phyloP scores from a whole-genome alignment of 441 rosid species.

The Gossypium schwendimanii region DNA sequence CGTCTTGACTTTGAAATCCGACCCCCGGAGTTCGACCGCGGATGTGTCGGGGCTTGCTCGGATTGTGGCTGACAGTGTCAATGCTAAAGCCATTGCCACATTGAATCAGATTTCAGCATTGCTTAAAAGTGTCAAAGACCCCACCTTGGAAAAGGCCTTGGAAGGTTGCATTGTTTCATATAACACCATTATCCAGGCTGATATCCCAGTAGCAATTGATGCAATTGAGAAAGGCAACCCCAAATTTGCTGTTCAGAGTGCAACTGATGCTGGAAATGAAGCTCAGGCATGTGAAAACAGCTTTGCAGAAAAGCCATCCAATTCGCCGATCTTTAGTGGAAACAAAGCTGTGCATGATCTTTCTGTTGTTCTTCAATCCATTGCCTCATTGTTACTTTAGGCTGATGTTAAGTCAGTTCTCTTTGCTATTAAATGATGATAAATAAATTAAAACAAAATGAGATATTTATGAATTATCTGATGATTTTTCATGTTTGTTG shows the following conservation, averaged over 20 bases:
- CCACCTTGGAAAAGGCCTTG: neutral
- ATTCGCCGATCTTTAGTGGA: neutral
- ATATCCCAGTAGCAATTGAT: conserved; percentile 16
- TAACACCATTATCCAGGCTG: conserved; percentile 11
- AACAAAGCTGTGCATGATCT: conserved; percentile 20
- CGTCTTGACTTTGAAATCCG: conserved; percentile 9
- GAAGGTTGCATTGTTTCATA: conserved; percentile 16
- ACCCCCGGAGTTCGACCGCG: conserved; percentile 19
- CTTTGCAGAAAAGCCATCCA: conserved; percentile 1
- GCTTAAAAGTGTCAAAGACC: neutral
- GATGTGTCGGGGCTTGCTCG: conserved; percentile 14
- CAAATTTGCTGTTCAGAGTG: conserved; percentile 14
- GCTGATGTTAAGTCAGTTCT: neutral
- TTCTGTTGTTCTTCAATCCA: neutral
- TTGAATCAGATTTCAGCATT: neutral
- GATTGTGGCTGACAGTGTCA: conserved; percentile 6
- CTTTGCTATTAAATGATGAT: no score
- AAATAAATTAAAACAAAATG: no score
- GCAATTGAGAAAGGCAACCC: conserved; percentile 12
- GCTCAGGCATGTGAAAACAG: conserved; percentile 12
- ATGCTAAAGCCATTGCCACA: conserved; percentile 1
- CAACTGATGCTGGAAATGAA: conserved; percentile 14
- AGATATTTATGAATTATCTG: no score
- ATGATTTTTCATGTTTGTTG: no score
- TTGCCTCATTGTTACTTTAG: conserved; percentile 9